A percentile compares a stretch with the other conserved stretches of the same genome.
phyloP scores from a whole-genome alignment of 306 rosid species.

The Citrullus amarus region DNA sequence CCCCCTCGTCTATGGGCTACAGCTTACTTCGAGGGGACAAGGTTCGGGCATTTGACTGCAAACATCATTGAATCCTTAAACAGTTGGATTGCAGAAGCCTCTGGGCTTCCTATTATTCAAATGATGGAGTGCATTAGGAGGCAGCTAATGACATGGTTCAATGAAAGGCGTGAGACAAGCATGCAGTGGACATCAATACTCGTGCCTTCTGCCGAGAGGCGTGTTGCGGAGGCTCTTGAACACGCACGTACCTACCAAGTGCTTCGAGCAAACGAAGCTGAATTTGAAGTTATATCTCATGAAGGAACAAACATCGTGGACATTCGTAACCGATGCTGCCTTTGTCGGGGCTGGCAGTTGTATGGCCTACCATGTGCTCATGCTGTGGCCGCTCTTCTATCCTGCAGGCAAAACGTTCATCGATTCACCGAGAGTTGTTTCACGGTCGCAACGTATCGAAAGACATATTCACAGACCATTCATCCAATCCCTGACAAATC shows the following conservation, averaged over 20 bases:
- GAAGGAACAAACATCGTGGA: slow-evolving; percentile 33
- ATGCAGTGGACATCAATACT: slow-evolving; percentile 45
- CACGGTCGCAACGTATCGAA: slow-evolving; percentile 37
- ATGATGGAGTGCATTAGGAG: slow-evolving; percentile 46
- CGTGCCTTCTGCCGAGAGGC: slow-evolving; percentile 35
- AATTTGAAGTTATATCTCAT: slow-evolving; percentile 30
- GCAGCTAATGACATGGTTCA: slow-evolving; percentile 46
- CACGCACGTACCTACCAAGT: slow-evolving; percentile 24
- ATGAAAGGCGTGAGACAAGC: slow-evolving; percentile 42
- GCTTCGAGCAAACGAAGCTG: slow-evolving; percentile 27
- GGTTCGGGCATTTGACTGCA: slow-evolving; percentile 41
- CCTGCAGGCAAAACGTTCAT: slow-evolving; percentile 40
- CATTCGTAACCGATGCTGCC: slow-evolving; percentile 34
- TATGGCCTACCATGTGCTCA: slow-evolving; percentile 46
- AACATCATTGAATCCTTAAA: slow-evolving; percentile 30
- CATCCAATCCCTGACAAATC: slow-evolving; percentile 46
- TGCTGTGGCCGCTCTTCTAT: slow-evolving; percentile 41
- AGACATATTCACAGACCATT: slow-evolving; percentile 39
- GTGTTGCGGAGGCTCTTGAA: slow-evolving; percentile 29
- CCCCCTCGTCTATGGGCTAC: slow-evolving; percentile 42
- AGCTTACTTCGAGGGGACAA: slow-evolving; percentile 38
- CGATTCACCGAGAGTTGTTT: slow-evolving; percentile 44
- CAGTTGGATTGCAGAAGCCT: slow-evolving; percentile 36
- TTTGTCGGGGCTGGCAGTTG: slow-evolving; percentile 43
- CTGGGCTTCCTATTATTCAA: slow-evolving; percentile 45